phyloP scores from a whole-genome alignment of 768 basidiomycete species.

The Vishniacozyma victoriae region DNA sequence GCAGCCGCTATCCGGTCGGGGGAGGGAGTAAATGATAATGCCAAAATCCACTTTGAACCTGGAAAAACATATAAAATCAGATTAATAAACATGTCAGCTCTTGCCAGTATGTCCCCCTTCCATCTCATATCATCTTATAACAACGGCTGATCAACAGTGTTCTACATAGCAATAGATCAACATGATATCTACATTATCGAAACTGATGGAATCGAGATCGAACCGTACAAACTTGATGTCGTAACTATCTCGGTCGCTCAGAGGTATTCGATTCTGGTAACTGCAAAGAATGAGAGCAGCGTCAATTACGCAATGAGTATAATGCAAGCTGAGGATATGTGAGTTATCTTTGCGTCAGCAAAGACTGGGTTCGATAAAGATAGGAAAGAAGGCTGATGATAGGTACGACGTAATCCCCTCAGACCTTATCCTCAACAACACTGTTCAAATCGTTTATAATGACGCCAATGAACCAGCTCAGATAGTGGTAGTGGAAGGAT shows the following conservation, averaged over 20 bases:
- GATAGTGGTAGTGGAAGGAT: slow-evolving; percentile 50
- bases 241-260: slow-evolving; percentile 78
- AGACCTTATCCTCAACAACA: slow-evolving; percentile 70
- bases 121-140: background rate
- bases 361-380: background rate
- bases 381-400: too few species aligned
- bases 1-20: slow-evolving; percentile 52
- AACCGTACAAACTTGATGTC: slow-evolving; percentile 65
- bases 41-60: slow-evolving; percentile 72
- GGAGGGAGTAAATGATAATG: slow-evolving; percentile 68
- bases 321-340: slow-evolving; percentile 68
- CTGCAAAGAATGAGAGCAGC: slow-evolving; percentile 75
- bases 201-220: slow-evolving; percentile 56
- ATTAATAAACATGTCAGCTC: slow-evolving; percentile 68
- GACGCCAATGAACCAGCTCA: slow-evolving; percentile 54
- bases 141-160: slow-evolving; percentile 31
- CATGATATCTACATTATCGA: slow-evolving; percentile 51
- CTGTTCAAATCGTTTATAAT: slow-evolving; percentile 74
- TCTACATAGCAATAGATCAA: slow-evolving; percentile 46
- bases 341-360: slow-evolving; percentile 10
- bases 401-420: slow-evolving; percentile 87
- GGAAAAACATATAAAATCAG: slow-evolving; percentile 89
- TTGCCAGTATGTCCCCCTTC: slow-evolving; percentile 41
- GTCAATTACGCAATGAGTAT: slow-evolving; percentile 70
- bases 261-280: slow-evolving; percentile 86